These are phyloP conservation scores for Naganishia kalamii DNA, from an alignment of 768 basidiomycete genomes.

Conservation along the genomic window DNA sequence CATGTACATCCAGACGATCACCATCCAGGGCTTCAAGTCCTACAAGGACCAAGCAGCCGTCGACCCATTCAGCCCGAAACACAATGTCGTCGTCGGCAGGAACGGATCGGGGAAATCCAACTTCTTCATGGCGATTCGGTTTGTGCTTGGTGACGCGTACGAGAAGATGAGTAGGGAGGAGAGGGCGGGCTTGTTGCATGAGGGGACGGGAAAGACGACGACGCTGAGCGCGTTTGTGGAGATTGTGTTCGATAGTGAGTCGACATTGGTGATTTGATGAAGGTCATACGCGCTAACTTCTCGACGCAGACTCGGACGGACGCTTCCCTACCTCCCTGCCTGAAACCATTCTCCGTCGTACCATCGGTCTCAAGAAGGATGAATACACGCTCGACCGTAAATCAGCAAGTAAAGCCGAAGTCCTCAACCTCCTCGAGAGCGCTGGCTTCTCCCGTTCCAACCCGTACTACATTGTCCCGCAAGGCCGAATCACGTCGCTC, in stretches of 20 bases:
- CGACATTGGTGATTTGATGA: neutral
- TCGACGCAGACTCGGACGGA: slow-evolving; percentile 60
- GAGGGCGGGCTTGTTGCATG: slow-evolving; percentile 84
- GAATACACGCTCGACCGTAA: slow-evolving; percentile 97
- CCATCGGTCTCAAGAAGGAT: slow-evolving; percentile 96
- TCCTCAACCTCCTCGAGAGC: slow-evolving; percentile 92
- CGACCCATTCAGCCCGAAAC: slow-evolving; percentile 83
- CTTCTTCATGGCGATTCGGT: slow-evolving; percentile 98
- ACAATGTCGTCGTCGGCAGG: slow-evolving; percentile 93
- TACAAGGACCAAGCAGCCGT: slow-evolving; percentile 58
- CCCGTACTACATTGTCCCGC: slow-evolving; percentile 98
- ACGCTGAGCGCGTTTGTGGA: slow-evolving; percentile 95
- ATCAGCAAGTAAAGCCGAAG: slow-evolving; percentile 89
- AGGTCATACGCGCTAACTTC: neutral
- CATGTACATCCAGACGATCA: slow-evolving; percentile 45
- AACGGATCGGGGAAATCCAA: slow-evolving; percentile 99
- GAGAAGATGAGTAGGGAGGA: slow-evolving; percentile 92
- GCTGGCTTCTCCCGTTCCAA: slow-evolving; percentile 98
- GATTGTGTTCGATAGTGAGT: slow-evolving; percentile 78
- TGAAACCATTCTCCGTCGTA: slow-evolving; percentile 79
- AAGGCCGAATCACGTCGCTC: slow-evolving; percentile 89
- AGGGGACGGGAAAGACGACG: slow-evolving; percentile 77
- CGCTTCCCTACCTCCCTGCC: slow-evolving; percentile 88
- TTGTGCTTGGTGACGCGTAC: slow-evolving; percentile 95
- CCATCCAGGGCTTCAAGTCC: slow-evolving; percentile 71